A percentile compares a stretch with the other conserved stretches of the same genome.
Conservation (phyloP, 1,284 basidiomycete species). For the Chalciporus sp. region DNA sequence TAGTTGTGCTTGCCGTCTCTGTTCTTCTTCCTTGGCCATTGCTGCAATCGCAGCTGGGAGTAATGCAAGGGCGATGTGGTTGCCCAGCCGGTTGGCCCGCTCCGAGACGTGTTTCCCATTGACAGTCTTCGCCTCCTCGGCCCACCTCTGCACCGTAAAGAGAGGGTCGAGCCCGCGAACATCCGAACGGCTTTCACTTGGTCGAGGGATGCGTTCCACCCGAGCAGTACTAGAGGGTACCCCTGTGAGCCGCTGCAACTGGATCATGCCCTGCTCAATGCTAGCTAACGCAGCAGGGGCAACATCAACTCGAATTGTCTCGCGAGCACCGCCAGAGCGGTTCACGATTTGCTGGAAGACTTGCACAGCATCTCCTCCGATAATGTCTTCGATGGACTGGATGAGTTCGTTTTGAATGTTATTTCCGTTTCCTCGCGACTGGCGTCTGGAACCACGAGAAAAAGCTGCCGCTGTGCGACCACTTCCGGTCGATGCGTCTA, state of each 20-base stretch:
- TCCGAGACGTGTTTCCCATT: conserved; percentile 74
- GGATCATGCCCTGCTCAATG: conserved; percentile 53
- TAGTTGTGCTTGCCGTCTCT: conserved; percentile 46
- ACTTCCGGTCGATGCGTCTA: conserved; percentile 58
- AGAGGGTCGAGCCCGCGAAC: conserved; percentile 73
- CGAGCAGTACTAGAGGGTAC: conserved; percentile 58
- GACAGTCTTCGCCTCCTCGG: conserved; percentile 84
- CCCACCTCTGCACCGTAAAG: conserved; percentile 87
- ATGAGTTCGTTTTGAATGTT: conserved; percentile 62
- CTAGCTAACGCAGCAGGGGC: conserved; percentile 63
- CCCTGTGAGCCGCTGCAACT: conserved; percentile 47
- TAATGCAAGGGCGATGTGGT: conserved; percentile 79
- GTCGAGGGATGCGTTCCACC: conserved; percentile 58
- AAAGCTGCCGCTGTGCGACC: conserved; percentile 48
- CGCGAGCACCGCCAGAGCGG: conserved; percentile 52
- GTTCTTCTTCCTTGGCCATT: conserved; percentile 58
- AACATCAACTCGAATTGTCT: conserved; percentile 75
- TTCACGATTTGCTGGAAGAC: conserved; percentile 81
- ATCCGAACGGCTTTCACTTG: conserved; percentile 49
- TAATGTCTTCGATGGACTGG: conserved; percentile 81
- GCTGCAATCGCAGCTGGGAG: conserved; percentile 76
- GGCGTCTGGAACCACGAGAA: conserved; percentile 55
- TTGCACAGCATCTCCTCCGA: conserved; percentile 82
- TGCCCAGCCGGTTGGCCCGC: conserved; percentile 67
- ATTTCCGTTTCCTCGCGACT: conserved; percentile 54